These are phyloP conservation scores for Phytophthora cactorum DNA, from an alignment of 352 stramenopile genomes.

Conservation along the genomic window DNA sequence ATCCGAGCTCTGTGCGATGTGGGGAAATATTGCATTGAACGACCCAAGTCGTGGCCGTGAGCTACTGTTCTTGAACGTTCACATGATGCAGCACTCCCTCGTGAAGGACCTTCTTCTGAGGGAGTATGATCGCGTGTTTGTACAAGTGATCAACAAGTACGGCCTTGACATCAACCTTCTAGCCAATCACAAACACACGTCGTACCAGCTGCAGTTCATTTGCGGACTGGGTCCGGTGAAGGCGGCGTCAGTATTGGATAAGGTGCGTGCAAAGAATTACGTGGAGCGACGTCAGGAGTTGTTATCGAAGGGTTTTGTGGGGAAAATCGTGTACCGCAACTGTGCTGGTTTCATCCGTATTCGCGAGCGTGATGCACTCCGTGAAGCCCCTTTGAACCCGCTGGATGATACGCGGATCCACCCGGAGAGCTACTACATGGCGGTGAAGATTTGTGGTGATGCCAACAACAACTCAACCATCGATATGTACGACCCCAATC, in stretches of 20 bases:
- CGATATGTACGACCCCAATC: slow-evolving; percentile 91
- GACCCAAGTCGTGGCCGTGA: slow-evolving; percentile 82
- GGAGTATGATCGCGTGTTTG: slow-evolving; percentile 89
- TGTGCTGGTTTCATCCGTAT: slow-evolving; percentile 89
- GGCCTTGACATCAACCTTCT: slow-evolving; percentile 90
- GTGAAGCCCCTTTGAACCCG: slow-evolving; percentile 85
- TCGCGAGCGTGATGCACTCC: slow-evolving; percentile 83
- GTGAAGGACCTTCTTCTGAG: slow-evolving; percentile 86
- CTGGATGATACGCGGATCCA: slow-evolving; percentile 90
- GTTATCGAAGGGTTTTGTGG: slow-evolving; percentile 82
- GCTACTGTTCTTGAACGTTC: slow-evolving; percentile 86
- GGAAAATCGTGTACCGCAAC: slow-evolving; percentile 90
- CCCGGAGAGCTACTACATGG: slow-evolving; percentile 92
- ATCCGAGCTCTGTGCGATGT: slow-evolving; percentile 87
- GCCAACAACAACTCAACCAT: slow-evolving; percentile 93
- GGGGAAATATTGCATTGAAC: slow-evolving; percentile 81
- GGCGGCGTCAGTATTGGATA: slow-evolving; percentile 79
- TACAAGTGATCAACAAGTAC: slow-evolving; percentile 88
- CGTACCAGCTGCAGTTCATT: slow-evolving; percentile 90
- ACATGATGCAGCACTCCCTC: slow-evolving; percentile 87
- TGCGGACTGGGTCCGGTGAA: slow-evolving; percentile 86
- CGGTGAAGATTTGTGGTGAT: slow-evolving; percentile 91
- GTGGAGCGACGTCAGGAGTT: slow-evolving; percentile 88
- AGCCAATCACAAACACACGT: slow-evolving; percentile 90
- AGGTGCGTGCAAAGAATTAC: slow-evolving; percentile 84